Percentiles rank a stretch among this genome's conserved stretches.
Conservation (phyloP, 1,284 basidiomycete species). For the Cutaneotrichosporon arboriforme region DNA sequence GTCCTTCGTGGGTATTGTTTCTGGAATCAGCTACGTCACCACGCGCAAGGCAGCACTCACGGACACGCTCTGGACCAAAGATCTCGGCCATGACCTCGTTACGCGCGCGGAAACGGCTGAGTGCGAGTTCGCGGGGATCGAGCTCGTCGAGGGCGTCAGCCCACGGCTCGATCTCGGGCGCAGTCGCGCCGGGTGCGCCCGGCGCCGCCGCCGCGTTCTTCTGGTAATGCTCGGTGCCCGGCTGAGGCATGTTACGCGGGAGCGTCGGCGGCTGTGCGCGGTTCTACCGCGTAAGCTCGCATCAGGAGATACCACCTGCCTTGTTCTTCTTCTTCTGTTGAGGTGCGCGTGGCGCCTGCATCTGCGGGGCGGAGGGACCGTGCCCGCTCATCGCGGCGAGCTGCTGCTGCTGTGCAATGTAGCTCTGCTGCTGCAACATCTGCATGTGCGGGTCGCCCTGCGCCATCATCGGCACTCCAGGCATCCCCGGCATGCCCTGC, state of each 20-base stretch:
- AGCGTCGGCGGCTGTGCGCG: background rate
- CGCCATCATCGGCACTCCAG: slow-evolving; percentile 6
- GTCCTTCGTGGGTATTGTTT: slow-evolving; percentile 9
- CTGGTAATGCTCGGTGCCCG: slow-evolving; percentile 26
- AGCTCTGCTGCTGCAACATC: slow-evolving; percentile 16
- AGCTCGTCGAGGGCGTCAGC: slow-evolving; percentile 42
- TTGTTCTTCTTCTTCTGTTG: slow-evolving; percentile 8
- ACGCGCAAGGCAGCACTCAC: slow-evolving; percentile 21
- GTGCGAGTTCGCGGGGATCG: slow-evolving; percentile 41
- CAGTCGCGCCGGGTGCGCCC: background rate
- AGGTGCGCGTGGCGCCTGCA: background rate
- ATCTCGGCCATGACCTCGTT: slow-evolving; percentile 42
- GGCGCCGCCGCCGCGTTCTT: slow-evolving; percentile 26
- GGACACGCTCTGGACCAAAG: slow-evolving; percentile 40
- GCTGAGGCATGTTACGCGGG: background rate
- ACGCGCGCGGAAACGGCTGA: slow-evolving; percentile 38
- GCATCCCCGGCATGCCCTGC: slow-evolving; percentile 1
- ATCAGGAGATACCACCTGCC: slow-evolving; percentile 1
- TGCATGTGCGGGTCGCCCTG: slow-evolving; percentile 10
- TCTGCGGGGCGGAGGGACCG: background rate
- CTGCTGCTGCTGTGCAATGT: slow-evolving; percentile 18
- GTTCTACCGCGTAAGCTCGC: background rate
- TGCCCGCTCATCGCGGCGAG: slow-evolving; percentile 5
- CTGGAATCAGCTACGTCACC: slow-evolving; percentile 3
- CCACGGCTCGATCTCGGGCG: slow-evolving; percentile 34